Conservation (phyloP, 1,139 yeast genomes). For the Candida sp. region DNA sequence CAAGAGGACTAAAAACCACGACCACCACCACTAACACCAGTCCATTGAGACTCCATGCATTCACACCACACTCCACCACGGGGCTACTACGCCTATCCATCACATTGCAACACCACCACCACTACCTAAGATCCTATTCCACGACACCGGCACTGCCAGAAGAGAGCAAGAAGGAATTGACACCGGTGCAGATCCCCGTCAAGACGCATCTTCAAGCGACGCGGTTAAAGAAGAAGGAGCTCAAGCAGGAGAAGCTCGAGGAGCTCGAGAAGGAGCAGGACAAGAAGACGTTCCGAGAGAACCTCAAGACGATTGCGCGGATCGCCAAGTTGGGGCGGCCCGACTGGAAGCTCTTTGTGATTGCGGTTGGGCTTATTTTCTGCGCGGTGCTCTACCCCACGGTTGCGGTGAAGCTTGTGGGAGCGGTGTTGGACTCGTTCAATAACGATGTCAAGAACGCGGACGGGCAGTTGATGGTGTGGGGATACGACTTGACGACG, state of each 20-base stretch:
- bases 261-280: conserved; percentile 25
- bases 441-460: conserved; percentile 37
- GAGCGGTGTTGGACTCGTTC: conserved; percentile 50
- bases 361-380: conserved; percentile 46
- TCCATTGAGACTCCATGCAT: neutral
- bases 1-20: neutral
- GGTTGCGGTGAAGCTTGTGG: conserved; percentile 49
- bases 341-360: conserved; percentile 40
- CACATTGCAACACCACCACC: neutral
- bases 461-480: conserved; percentile 45
- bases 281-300: conserved; percentile 35
- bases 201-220: conserved; percentile 35
- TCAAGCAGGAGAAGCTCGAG: conserved; percentile 38
- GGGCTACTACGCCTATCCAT: neutral
- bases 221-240: conserved; percentile 27
- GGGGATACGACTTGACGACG: conserved; percentile 51
- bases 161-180: neutral
- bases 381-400: conserved; percentile 54
- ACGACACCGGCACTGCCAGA: neutral
- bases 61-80: neutral
- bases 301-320: conserved; percentile 38
- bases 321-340: conserved; percentile 46
- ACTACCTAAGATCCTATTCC: neutral
- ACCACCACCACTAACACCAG: neutral
- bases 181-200: conserved; percentile 20